Percentiles rank a stretch among this genome's conserved stretches.
Conservation (phyloP, 139 green algal genomes). For the Picochlorum sp. region DNA sequence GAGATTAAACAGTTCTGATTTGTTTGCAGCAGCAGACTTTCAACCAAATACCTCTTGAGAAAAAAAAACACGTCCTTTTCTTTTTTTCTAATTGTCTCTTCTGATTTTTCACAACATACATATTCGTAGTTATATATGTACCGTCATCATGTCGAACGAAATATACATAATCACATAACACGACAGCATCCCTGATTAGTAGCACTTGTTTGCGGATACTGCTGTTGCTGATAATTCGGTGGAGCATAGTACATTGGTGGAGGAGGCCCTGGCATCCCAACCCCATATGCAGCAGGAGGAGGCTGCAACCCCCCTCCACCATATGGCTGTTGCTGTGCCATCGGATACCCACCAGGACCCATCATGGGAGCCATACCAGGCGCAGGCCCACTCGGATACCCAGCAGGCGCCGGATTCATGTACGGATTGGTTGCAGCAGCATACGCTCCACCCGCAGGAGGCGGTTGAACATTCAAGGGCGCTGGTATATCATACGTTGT, state of each 20-base stretch:
- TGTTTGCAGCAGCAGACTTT: conserved; percentile 14
- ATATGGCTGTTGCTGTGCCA: not conserved
- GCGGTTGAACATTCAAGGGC: conserved; percentile 1
- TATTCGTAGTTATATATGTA: too few species aligned
- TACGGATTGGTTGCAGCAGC: conserved; percentile 3
- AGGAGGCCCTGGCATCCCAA: not conserved
- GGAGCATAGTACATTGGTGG: conserved; percentile 11
- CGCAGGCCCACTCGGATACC: not conserved
- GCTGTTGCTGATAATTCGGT: conserved; percentile 2
- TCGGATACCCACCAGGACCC: not conserved
- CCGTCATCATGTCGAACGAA: not conserved
- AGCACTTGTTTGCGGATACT: not conserved
- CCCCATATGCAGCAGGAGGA: not conserved
- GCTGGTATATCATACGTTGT: conserved; percentile 6
- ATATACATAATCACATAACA: not conserved
- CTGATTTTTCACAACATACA: too few species aligned
- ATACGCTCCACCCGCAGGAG: not conserved
- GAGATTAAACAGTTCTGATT: conserved; percentile 27
- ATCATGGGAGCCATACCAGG: too few species aligned
- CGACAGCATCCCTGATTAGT: too few species aligned
- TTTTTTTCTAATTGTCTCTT: too few species aligned
- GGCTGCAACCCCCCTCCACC: not conserved
- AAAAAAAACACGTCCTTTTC: not conserved
- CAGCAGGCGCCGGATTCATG: not conserved
- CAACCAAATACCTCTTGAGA: not conserved